phyloP scores from a whole-genome alignment of 148 eudicot genomes.

The Rhododendron kiyosumense region DNA sequence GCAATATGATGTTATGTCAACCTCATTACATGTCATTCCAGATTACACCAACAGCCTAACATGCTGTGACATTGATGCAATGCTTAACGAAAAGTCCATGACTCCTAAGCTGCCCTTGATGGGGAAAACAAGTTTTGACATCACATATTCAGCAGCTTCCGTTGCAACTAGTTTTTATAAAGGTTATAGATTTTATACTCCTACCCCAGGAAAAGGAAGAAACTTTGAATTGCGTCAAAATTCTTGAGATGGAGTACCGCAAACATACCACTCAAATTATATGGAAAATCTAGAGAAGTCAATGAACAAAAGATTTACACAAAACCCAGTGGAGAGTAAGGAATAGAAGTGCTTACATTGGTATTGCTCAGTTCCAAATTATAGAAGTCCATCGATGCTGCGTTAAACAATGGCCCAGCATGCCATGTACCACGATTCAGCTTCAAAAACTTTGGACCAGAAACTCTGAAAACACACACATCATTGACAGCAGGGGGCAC shows the following conservation, averaged over 20 bases:
- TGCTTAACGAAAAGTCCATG: background rate
- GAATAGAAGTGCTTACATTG: constrained; percentile 50
- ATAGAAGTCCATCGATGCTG: constrained; percentile 69
- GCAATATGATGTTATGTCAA: background rate
- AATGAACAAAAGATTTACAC: background rate
- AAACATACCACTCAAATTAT: background rate
- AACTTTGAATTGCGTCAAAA: background rate
- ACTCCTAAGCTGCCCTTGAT: background rate
- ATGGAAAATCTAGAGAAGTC: background rate
- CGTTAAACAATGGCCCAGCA: constrained; percentile 76
- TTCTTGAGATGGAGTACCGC: background rate
- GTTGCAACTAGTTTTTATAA: background rate
- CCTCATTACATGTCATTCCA: background rate
- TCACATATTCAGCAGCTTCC: background rate
- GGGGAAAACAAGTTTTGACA: background rate
- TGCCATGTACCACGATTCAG: constrained; percentile 90
- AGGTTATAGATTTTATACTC: background rate
- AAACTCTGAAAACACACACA: constrained; percentile 59
- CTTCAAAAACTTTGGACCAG: constrained; percentile 76
- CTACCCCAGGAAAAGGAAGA: background rate
- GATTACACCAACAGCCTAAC: background rate
- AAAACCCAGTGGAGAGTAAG: background rate
- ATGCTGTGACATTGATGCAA: background rate
- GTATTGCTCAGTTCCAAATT: constrained; percentile 86
- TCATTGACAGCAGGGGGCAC: constrained; percentile 67